Evolutionary conservation across 2,329 filamentous ascomycete species (phyloP).

Genomic region (Acrocalymma vagum): DNA sequence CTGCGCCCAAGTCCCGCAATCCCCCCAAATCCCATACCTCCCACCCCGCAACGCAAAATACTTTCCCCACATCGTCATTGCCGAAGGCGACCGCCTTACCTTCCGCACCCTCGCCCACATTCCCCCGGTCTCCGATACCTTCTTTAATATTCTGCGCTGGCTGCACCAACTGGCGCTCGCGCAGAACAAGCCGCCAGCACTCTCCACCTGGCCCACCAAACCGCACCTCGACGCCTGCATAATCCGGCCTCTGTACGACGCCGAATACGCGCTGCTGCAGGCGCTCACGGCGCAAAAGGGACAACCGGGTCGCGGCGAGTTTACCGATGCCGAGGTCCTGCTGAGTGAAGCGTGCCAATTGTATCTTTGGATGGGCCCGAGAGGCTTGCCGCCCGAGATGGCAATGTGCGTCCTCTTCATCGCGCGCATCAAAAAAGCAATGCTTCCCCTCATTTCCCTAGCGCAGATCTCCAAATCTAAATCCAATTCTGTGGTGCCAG

Average conservation of each 20-base stretch:
- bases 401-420: conserved; percentile 26
- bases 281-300: conserved; percentile 22
- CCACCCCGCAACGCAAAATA: conserved; percentile 1
- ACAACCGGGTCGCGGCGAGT: conserved; percentile 7
- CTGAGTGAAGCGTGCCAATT: conserved; percentile 26
- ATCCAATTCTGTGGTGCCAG: neutral
- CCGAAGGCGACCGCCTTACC: conserved; percentile 17
- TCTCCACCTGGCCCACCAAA: conserved; percentile 6
- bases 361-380: conserved; percentile 23
- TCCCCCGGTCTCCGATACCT: conserved; percentile 14
- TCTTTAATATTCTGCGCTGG: conserved; percentile 18
- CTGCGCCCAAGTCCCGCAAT: conserved; percentile 20
- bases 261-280: conserved; percentile 18
- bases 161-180: conserved; percentile 22
- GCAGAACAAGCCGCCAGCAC: neutral
- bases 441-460: conserved; percentile 20
- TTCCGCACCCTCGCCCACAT: conserved; percentile 15
- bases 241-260: conserved; percentile 25
- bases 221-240: conserved; percentile 19
- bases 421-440: conserved; percentile 22
- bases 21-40: conserved; percentile 22
- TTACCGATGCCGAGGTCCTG: conserved; percentile 22
- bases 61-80: conserved; percentile 13
- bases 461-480: conserved; percentile 9
- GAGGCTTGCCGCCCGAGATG: conserved; percentile 23